These are phyloP conservation scores for Aciculoconidium aculeatum DNA, from an alignment of 805 yeast genomes.

Conservation along the genomic window DNA sequence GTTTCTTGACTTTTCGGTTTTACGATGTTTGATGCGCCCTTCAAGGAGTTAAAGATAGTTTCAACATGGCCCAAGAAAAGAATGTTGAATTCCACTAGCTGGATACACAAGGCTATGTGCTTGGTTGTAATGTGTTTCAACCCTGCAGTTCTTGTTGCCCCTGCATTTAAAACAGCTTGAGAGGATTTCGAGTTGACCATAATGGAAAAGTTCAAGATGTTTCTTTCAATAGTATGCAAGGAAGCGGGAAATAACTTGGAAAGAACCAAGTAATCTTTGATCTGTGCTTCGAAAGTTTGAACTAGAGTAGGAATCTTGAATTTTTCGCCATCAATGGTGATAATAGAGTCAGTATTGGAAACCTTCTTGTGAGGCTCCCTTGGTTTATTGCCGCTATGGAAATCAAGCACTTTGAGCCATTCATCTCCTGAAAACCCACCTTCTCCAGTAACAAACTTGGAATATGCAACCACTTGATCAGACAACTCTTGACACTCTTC, in stretches of 20 bases:
- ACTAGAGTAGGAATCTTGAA: constrained; percentile 28
- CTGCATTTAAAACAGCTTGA: constrained; percentile 64
- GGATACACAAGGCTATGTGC: constrained; percentile 63
- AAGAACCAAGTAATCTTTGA: constrained; percentile 53
- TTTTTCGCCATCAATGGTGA: constrained; percentile 14
- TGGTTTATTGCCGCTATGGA: no score
- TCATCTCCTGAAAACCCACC: constrained; percentile 19
- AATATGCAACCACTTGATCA: constrained; percentile 20
- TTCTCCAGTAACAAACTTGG: constrained; percentile 17
- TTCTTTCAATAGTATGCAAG: constrained; percentile 34
- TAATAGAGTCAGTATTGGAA: not conserved
- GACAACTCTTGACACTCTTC: constrained; percentile 17
- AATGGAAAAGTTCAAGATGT: constrained; percentile 39
- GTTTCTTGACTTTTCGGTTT: no score
- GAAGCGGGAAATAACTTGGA: constrained; percentile 49
- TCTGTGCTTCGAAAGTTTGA: constrained; percentile 15
- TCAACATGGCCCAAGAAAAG: constrained; percentile 33
- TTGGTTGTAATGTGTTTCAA: constrained; percentile 68
- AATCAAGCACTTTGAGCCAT: constrained; percentile 24
- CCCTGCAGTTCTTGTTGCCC: constrained; percentile 71
- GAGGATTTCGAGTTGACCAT: constrained; percentile 49
- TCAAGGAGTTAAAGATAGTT: constrained; percentile 8
- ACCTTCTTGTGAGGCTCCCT: no score
- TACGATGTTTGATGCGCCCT: not conserved
- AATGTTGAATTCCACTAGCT: constrained; percentile 45